Percentiles rank a stretch among this genome's conserved stretches.
Conservation (phyloP, 225 moss, liverwort and hornwort genomes). For the Pseudoscleropodium purum region DNA sequence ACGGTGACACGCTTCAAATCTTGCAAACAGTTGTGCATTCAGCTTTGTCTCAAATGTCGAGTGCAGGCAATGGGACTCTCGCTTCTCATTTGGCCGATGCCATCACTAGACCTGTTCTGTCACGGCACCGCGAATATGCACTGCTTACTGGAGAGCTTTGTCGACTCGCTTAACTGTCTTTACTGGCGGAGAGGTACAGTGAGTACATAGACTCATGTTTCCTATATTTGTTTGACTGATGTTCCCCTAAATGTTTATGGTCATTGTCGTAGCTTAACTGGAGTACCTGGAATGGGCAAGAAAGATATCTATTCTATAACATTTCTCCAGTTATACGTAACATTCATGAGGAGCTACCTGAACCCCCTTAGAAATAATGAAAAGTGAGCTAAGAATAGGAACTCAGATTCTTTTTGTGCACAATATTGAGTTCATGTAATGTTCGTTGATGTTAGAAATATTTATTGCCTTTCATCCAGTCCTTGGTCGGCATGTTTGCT, state of each 20-base stretch:
- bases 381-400: not conserved
- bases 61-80: conserved; percentile 23
- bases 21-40: conserved; percentile 70
- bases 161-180: conserved; percentile 35
- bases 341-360: not conserved
- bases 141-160: conserved; percentile 80
- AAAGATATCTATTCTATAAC: not conserved
- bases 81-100: conserved; percentile 49
- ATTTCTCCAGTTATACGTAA: not conserved
- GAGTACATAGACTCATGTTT: not conserved
- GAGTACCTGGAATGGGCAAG: not conserved
- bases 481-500: not conserved
- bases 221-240: not conserved
- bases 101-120: conserved; percentile 43
- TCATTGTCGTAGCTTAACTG: not conserved
- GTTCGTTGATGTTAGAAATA: not conserved
- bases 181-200: not conserved
- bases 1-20: conserved; percentile 93
- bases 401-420: not conserved
- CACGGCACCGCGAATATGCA: conserved; percentile 56
- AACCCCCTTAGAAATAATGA: not conserved
- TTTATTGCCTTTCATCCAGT: not conserved
- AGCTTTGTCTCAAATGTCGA: conserved; percentile 33
- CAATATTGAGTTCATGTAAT: not conserved
- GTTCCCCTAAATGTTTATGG: not conserved